Evolutionary conservation across 1,139 yeast species (phyloP).

Genomic region (Magnusiomyces fungicola): DNA sequence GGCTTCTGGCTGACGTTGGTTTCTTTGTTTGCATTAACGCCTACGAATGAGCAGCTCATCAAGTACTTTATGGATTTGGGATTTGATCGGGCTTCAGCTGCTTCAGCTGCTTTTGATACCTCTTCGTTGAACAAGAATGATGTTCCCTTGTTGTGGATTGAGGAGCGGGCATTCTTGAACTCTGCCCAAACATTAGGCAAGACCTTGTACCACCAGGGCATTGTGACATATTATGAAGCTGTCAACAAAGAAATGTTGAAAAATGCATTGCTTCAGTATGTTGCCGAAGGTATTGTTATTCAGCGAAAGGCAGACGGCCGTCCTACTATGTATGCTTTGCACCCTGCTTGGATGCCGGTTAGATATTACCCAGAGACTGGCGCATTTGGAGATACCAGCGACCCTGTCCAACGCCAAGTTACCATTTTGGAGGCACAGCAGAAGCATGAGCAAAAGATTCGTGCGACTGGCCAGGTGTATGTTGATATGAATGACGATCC

Average conservation of each 20-base stretch:
- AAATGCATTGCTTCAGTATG: conserved; percentile 33
- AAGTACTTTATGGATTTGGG: neutral
- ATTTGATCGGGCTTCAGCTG: neutral
- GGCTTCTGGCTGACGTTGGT: conserved; percentile 39
- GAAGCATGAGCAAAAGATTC: no score
- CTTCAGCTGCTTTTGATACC: neutral
- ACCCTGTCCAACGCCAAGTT: neutral
- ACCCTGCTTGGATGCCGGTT: conserved; percentile 22
- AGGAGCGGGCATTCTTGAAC: conserved; percentile 30
- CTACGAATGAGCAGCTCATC: conserved; percentile 17
- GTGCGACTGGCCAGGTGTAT: no score
- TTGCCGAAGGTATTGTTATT: conserved; percentile 30
- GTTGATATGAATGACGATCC: conserved; percentile 10
- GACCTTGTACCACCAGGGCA: conserved; percentile 38
- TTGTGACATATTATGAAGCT: conserved; percentile 36
- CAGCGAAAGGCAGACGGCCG: conserved; percentile 17
- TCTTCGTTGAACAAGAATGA: conserved; percentile 3
- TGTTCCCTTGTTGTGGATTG: conserved; percentile 23
- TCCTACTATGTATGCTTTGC: conserved; percentile 17
- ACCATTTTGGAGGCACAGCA: neutral
- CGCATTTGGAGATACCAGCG: neutral
- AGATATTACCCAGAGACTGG: neutral
- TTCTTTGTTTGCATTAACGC: conserved; percentile 33
- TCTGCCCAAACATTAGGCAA: conserved; percentile 36
- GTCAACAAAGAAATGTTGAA: conserved; percentile 37